Percentiles rank a stretch among this genome's conserved stretches.
These are phyloP conservation scores for Diplosphaera chodatii DNA, from an alignment of 139 green algal genomes.

Conservation along the genomic window DNA sequence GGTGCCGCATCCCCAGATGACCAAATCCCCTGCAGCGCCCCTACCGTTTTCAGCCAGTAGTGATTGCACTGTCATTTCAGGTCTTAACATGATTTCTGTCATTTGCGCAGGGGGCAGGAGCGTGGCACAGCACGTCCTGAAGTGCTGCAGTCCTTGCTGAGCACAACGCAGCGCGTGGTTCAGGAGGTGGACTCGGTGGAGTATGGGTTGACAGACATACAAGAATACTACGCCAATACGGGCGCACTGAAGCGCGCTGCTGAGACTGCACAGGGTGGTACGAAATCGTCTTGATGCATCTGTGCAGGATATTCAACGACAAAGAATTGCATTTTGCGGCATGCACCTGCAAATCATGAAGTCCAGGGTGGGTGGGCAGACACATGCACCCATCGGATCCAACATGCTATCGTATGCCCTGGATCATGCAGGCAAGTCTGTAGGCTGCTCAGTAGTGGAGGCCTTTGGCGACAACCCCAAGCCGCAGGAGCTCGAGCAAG, in stretches of 20 bases:
- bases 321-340: too few species aligned
- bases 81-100: too few species aligned
- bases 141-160: slow-evolving; percentile 69
- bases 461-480: slow-evolving; percentile 63
- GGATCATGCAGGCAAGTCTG: slow-evolving; percentile 32
- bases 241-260: slow-evolving; percentile 82
- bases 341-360: too few species aligned
- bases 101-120: slow-evolving; percentile 52
- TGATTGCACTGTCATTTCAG: too few species aligned
- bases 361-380: too few species aligned
- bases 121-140: slow-evolving; percentile 66
- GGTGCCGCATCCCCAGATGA: slow-evolving; percentile 8
- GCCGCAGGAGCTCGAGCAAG: slow-evolving; percentile 82
- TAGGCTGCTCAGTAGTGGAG: slow-evolving; percentile 79
- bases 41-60: too few species aligned
- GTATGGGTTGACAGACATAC: slow-evolving; percentile 98
- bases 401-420: too few species aligned
- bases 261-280: slow-evolving; percentile 38
- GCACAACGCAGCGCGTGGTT: slow-evolving; percentile 79
- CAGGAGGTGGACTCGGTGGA: slow-evolving; percentile 95
- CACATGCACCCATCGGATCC: too few species aligned
- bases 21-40: too few species aligned
- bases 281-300: too few species aligned
- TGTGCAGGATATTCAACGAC: too few species aligned
- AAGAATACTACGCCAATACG: slow-evolving; percentile 62